These are phyloP conservation scores for Arxiozyma bovina DNA, from an alignment of 1,139 yeast species.

Conservation along the genomic window DNA sequence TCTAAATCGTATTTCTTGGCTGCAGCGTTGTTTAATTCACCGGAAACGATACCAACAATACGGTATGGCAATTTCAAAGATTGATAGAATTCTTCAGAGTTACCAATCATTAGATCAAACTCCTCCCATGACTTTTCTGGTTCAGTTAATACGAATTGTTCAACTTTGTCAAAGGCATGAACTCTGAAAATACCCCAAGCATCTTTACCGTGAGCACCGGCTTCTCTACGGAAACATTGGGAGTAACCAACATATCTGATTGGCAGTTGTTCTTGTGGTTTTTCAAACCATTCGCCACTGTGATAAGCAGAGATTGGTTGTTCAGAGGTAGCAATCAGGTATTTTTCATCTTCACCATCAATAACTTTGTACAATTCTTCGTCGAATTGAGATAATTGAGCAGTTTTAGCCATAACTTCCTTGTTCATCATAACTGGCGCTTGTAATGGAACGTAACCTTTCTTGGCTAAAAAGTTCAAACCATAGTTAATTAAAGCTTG, in stretches of 20 bases:
- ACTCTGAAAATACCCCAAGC: slow-evolving; percentile 99
- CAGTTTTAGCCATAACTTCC: slow-evolving; percentile 98
- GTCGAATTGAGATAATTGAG: slow-evolving; percentile 94
- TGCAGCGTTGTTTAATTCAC: slow-evolving; percentile 97
- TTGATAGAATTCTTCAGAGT: slow-evolving; percentile 89
- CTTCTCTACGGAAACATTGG: slow-evolving; percentile 98
- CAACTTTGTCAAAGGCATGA: slow-evolving; percentile 96
- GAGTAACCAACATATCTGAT: slow-evolving; percentile 95
- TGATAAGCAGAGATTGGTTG: slow-evolving; percentile 99
- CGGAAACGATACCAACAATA: slow-evolving; percentile 95
- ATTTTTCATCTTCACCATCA: slow-evolving; percentile 96
- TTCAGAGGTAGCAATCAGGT: slow-evolving; percentile 96
- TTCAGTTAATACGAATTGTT: slow-evolving; percentile 90
- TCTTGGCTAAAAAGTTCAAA: slow-evolving; percentile 67
- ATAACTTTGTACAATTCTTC: slow-evolving; percentile 94
- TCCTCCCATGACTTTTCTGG: slow-evolving; percentile 98
- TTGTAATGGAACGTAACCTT: slow-evolving; percentile 84
- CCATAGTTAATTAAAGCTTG: slow-evolving; percentile 98
- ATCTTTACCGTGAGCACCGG: slow-evolving; percentile 98
- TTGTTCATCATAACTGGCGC: slow-evolving; percentile 99
- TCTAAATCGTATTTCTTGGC: slow-evolving; percentile 97
- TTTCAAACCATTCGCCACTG: slow-evolving; percentile 97
- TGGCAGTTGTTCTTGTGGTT: slow-evolving; percentile 94
- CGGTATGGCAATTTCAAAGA: slow-evolving; percentile 90
- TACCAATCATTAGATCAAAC: slow-evolving; percentile 87